These are phyloP conservation scores for Penicillium manginii DNA, from an alignment of 495 filamentous ascomycete species.

Conservation along the genomic window DNA sequence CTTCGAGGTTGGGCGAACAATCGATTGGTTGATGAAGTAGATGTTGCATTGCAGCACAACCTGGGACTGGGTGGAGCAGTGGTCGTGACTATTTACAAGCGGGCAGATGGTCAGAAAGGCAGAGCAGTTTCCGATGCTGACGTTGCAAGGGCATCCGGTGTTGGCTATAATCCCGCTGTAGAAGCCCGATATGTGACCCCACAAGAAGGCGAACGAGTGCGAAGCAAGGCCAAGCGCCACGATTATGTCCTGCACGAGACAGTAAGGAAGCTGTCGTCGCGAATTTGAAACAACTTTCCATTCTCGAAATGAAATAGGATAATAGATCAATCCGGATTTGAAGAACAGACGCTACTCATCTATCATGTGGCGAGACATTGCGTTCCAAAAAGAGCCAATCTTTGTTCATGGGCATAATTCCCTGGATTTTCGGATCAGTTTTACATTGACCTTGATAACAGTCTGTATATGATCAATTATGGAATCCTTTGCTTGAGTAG, in stretches of 20 bases:
- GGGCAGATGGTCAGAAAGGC: slow-evolving; percentile 66
- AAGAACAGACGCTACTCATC: background rate
- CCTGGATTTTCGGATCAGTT: no score
- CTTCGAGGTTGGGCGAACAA: slow-evolving; percentile 94
- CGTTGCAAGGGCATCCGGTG: slow-evolving; percentile 56
- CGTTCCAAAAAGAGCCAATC: no score
- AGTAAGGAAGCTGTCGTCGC: slow-evolving; percentile 20
- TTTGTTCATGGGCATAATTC: no score
- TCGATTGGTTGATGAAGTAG: slow-evolving; percentile 66
- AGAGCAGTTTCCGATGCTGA: slow-evolving; percentile 48
- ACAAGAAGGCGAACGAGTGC: slow-evolving; percentile 29
- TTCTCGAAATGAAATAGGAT: no score
- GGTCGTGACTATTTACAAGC: slow-evolving; percentile 77
- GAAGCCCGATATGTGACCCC: slow-evolving; percentile 53
- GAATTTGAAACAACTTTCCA: slow-evolving; percentile 15
- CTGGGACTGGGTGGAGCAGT: slow-evolving; percentile 83
- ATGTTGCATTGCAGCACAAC: slow-evolving; percentile 80
- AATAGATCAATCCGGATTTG: background rate
- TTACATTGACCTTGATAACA: no score
- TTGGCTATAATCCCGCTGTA: slow-evolving; percentile 85
- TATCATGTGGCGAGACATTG: no score
- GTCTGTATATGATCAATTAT: no score
- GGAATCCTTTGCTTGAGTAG: no score
- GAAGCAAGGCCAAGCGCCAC: slow-evolving; percentile 28
- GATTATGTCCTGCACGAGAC: slow-evolving; percentile 28